These are phyloP conservation scores for Yarrowia deformans DNA, from an alignment of 805 yeast species.

Conservation along the genomic window DNA sequence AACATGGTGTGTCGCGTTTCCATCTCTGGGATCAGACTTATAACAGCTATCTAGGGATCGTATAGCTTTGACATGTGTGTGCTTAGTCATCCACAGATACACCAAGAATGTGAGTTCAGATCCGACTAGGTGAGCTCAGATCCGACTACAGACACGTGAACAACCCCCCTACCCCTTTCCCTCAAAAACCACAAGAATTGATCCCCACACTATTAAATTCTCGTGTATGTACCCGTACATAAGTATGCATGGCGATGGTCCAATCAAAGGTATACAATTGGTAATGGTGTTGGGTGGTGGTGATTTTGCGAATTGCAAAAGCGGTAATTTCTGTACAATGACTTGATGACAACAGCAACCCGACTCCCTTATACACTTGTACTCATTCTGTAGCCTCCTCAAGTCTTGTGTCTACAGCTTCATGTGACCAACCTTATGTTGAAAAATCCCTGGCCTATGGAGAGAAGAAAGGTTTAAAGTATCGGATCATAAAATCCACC, in stretches of 20 bases:
- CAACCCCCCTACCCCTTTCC: too few relatives aligned
- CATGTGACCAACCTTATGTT: slow-evolving; percentile 33
- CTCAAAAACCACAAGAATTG: too few relatives aligned
- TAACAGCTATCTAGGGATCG: too few relatives aligned
- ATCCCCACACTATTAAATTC: neutral
- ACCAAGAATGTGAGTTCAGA: too few relatives aligned
- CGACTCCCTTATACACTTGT: neutral
- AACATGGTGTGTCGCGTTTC: too few relatives aligned
- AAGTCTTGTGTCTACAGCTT: neutral
- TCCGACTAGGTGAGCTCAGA: too few relatives aligned
- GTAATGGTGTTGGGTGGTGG: neutral
- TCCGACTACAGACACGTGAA: too few relatives aligned
- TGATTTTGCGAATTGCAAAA: neutral
- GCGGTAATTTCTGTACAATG: too few relatives aligned
- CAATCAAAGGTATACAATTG: slow-evolving; percentile 9
- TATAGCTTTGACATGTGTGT: too few relatives aligned
- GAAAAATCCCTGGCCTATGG: slow-evolving; percentile 15
- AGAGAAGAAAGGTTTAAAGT: neutral
- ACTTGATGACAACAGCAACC: too few relatives aligned
- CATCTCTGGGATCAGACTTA: too few relatives aligned
- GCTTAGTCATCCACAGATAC: too few relatives aligned
- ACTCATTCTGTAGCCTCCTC: neutral
- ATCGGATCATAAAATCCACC: slow-evolving; percentile 5
- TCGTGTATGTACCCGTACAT: neutral
- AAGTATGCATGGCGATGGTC: neutral